Evolutionary conservation across 768 basidiomycete genomes (phyloP).

Genomic region (Auricularia cornea): DNA sequence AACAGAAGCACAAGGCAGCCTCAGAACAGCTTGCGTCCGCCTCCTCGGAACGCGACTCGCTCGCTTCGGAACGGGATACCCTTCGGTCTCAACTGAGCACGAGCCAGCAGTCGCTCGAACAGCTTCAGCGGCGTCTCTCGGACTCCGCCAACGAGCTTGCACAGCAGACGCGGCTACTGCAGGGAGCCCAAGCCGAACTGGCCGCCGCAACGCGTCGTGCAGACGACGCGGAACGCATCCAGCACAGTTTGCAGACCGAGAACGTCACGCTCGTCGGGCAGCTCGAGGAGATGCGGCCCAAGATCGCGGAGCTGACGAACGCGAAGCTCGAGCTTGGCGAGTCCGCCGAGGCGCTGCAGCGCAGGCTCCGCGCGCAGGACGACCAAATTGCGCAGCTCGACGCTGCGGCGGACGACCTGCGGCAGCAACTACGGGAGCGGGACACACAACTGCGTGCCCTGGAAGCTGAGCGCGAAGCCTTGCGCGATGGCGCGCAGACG

Average conservation of each 20-base stretch:
- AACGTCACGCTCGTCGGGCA: constrained; percentile 70
- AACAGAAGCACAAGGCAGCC: constrained; percentile 30
- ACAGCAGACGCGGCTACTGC: constrained; percentile 45
- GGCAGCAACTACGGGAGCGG: constrained; percentile 5
- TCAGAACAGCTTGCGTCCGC: constrained; percentile 37
- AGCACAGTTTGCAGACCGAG: constrained; percentile 67
- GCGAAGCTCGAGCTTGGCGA: constrained; percentile 62
- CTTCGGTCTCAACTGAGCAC: constrained; percentile 41
- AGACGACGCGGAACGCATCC: constrained; percentile 63
- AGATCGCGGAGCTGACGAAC: constrained; percentile 73
- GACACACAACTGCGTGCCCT: constrained; percentile 20
- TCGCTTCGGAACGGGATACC: constrained; percentile 41
- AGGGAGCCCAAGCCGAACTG: constrained; percentile 57
- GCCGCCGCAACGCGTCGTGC: constrained; percentile 56
- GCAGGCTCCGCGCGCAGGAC: constrained; percentile 47
- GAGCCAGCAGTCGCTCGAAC: constrained; percentile 37
- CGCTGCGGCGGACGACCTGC: constrained; percentile 40
- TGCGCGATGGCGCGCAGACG: constrained; percentile 40
- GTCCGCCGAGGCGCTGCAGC: constrained; percentile 48
- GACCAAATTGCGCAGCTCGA: constrained; percentile 54
- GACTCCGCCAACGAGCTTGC: constrained; percentile 47
- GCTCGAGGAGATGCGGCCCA: constrained; percentile 79
- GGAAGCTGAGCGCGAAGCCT: constrained; percentile 37
- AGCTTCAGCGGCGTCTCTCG: constrained; percentile 52
- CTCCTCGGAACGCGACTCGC: constrained; percentile 37